A percentile compares a stretch with the other conserved stretches of the same genome.
Evolutionary conservation across 495 filamentous ascomycete species (phyloP).

Genomic region (Aspergillus mulundensis): DNA sequence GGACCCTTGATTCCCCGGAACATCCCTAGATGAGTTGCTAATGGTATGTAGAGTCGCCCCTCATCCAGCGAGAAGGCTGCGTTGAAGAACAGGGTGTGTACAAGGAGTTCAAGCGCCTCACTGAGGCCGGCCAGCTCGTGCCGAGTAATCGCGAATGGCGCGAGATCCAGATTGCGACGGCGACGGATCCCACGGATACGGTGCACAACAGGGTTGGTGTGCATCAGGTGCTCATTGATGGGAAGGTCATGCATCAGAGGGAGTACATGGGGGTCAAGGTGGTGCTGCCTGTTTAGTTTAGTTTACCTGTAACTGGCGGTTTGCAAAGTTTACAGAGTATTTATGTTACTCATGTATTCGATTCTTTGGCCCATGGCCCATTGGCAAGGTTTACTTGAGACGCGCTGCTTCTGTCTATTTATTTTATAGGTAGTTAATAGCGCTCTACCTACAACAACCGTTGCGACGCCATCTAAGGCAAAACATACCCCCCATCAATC

Average conservation of each 20-base stretch:
- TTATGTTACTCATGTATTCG: too few species aligned
- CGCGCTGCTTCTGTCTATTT: too few species aligned
- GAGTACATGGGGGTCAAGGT: constrained; percentile 45
- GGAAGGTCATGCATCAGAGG: constrained; percentile 39
- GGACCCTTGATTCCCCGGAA: too few species aligned
- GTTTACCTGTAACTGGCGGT: too few species aligned
- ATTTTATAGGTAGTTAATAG: too few species aligned
- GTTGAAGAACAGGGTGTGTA: constrained; percentile 40
- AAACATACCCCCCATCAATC: constrained; percentile 57
- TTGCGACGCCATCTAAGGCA: constrained; percentile 26
- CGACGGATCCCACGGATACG: constrained; percentile 37
- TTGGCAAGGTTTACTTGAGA: too few species aligned
- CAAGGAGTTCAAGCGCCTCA: constrained; percentile 36
- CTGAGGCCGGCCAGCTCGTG: constrained; percentile 29
- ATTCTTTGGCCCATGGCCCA: too few species aligned
- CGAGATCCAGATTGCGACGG: constrained; percentile 38
- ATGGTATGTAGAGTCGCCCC: constrained; percentile 31
- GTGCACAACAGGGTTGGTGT: constrained; percentile 32
- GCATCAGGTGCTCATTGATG: constrained; percentile 35
- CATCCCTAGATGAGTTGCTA: too few species aligned
- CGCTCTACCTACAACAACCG: too few species aligned
- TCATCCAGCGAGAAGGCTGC: constrained; percentile 38
- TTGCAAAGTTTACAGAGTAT: too few species aligned
- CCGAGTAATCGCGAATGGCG: constrained; percentile 39
- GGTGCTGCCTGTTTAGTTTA: constrained; percentile 33